Conservation (phyloP, 257 asterid genomes). For the Plantago ovata region DNA sequence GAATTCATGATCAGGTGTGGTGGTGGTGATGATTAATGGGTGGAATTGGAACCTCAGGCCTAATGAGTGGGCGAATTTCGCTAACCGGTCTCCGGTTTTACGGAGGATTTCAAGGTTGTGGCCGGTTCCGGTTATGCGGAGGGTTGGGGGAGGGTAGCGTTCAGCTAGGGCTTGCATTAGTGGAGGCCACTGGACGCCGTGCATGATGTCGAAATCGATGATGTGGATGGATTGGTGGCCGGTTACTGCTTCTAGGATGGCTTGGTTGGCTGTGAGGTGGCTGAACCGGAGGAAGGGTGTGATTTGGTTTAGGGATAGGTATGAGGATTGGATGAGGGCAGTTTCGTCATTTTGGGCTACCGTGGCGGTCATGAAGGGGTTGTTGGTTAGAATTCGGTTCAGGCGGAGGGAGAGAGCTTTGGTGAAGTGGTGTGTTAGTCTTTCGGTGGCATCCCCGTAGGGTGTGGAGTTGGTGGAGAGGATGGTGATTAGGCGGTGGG, state of each 20-base stretch:
- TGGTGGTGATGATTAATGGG: constrained; percentile 43
- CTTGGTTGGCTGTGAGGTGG: constrained; percentile 93
- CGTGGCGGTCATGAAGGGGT: not conserved
- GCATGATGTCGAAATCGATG: constrained; percentile 88
- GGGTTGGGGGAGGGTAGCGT: constrained; percentile 65
- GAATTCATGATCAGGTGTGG: constrained; percentile 50
- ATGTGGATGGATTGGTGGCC: constrained; percentile 71
- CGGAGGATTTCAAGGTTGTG: constrained; percentile 56
- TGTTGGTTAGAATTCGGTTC: constrained; percentile 21
- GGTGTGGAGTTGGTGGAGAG: constrained; percentile 63
- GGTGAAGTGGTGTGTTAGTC: constrained; percentile 80
- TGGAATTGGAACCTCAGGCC: constrained; percentile 84
- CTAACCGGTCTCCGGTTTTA: constrained; percentile 80
- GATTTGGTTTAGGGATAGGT: constrained; percentile 70
- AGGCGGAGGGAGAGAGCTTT: constrained; percentile 73
- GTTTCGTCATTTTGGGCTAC: constrained; percentile 21
- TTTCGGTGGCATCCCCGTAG: constrained; percentile 79
- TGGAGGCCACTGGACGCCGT: constrained; percentile 99
- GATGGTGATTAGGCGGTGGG: constrained; percentile 58
- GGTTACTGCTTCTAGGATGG: constrained; percentile 71
- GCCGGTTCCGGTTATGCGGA: constrained; percentile 91
- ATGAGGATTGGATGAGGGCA: constrained; percentile 62
- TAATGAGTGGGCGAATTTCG: constrained; percentile 74
- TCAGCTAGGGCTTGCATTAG: constrained; percentile 91
- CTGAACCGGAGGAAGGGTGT: constrained; percentile 80